Conservation (phyloP, 805 yeast genomes). For the Ogataea sp. region DNA sequence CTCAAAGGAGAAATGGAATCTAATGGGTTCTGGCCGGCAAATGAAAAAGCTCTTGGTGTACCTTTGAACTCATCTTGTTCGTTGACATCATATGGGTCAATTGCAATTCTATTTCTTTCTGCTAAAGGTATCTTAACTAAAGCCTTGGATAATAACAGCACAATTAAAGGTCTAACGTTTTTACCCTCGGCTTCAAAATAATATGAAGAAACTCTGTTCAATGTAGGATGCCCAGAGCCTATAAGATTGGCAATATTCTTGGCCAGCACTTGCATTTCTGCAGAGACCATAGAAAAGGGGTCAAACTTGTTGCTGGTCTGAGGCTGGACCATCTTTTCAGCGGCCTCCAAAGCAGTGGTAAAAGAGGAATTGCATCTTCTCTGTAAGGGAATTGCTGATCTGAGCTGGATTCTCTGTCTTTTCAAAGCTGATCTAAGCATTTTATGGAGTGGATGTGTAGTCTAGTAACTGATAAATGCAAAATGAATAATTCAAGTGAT, state of each 20-base stretch:
- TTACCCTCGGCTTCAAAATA: conserved; percentile 96
- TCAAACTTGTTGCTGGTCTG: conserved; percentile 47
- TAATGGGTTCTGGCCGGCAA: conserved; percentile 53
- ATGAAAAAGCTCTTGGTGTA: conserved; percentile 41
- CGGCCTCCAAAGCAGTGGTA: conserved; percentile 58
- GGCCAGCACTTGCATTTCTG: conserved; percentile 87
- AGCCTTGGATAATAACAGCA: conserved; percentile 75
- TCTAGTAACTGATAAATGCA: no score
- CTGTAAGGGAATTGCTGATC: no score
- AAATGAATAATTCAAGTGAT: no score
- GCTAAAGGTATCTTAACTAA: conserved; percentile 63
- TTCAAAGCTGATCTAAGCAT: no score
- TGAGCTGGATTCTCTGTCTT: no score
- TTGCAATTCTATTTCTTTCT: conserved; percentile 53
- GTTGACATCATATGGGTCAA: conserved; percentile 58
- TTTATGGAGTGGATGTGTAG: no score
- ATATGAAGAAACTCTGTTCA: conserved; percentile 87
- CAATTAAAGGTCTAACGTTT: conserved; percentile 87
- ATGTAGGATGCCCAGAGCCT: conserved; percentile 90
- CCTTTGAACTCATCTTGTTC: conserved; percentile 58
- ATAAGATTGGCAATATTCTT: conserved; percentile 77
- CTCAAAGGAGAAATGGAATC: conserved; percentile 73
- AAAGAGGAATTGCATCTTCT: conserved; percentile 26
- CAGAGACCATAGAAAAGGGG: conserved; percentile 85
- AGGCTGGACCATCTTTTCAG: conserved; percentile 69